Percentiles rank a stretch among this genome's conserved stretches.
These are phyloP conservation scores for Combretum micranthum DNA, from an alignment of 345 rosid genomes.

Conservation along the genomic window DNA sequence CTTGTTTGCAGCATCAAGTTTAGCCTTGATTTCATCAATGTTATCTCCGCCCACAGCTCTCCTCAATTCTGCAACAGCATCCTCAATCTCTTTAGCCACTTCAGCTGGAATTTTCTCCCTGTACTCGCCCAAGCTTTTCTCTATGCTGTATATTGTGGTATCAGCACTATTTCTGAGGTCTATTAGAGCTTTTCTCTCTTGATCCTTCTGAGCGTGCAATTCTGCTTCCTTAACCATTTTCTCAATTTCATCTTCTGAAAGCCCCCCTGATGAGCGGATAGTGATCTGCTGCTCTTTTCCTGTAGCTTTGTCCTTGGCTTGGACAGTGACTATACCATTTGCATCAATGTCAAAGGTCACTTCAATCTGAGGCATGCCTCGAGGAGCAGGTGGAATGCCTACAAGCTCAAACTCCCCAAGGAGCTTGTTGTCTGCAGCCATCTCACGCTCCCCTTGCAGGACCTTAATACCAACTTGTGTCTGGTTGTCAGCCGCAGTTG, in stretches of 20 bases:
- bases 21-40: conserved; percentile 59
- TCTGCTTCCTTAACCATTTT: conserved; percentile 92
- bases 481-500: conserved; percentile 90
- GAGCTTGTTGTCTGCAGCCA: conserved; percentile 76
- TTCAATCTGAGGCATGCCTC: conserved; percentile 84
- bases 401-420: conserved; percentile 78
- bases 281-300: conserved; percentile 79
- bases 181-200: conserved; percentile 63
- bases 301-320: conserved; percentile 84
- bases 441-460: conserved; percentile 89
- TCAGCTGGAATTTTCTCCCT: conserved; percentile 73
- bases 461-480: conserved; percentile 81
- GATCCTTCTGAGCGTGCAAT: conserved; percentile 64
- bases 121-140: conserved; percentile 81
- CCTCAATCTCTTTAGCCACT: conserved; percentile 66
- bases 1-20: conserved; percentile 72
- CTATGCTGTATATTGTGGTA: conserved; percentile 73
- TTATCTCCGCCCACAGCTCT: conserved; percentile 55
- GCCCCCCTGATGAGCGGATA: conserved; percentile 83
- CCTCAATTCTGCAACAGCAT: conserved; percentile 61
- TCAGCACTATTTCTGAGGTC: conserved; percentile 70
- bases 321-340: conserved; percentile 82
- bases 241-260: conserved; percentile 74
- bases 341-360: conserved; percentile 94
- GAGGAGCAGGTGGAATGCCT: conserved; percentile 85